These are phyloP conservation scores for Phoma sp. DNA, from an alignment of 2,329 filamentous ascomycete genomes.

Conservation along the genomic window DNA sequence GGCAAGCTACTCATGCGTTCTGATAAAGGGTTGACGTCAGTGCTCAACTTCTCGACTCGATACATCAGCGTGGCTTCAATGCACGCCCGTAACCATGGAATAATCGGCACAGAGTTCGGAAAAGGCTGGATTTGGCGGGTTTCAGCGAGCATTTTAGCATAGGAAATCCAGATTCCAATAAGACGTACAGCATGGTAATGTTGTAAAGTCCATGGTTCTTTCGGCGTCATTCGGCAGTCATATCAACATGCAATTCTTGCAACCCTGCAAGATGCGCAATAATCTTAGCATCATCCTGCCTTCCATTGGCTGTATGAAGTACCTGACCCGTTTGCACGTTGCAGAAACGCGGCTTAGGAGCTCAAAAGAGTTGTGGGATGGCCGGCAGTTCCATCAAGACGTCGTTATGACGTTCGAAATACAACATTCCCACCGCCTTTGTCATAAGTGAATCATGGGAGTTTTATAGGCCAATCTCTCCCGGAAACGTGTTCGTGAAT, in stretches of 20 bases:
- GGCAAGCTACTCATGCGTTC: background rate
- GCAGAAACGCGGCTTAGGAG: slow-evolving; percentile 18
- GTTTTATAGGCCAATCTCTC: slow-evolving; percentile 10
- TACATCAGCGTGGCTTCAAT: background rate
- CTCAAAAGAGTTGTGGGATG: slow-evolving; percentile 21
- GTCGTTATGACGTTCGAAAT: slow-evolving; percentile 33
- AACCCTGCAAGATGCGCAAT: slow-evolving; percentile 4
- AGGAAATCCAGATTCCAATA: slow-evolving; percentile 29
- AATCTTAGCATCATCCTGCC: slow-evolving; percentile 17
- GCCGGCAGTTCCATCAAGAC: slow-evolving; percentile 22
- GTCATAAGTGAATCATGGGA: slow-evolving; percentile 2
- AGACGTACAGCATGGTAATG: slow-evolving; percentile 29
- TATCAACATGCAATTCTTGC: slow-evolving; percentile 20
- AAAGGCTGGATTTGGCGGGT: slow-evolving; percentile 8
- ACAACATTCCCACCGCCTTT: slow-evolving; percentile 9
- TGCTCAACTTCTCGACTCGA: background rate
- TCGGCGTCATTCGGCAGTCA: slow-evolving; percentile 30
- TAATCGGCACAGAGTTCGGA: background rate
- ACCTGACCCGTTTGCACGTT: slow-evolving; percentile 7
- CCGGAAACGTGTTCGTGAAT: slow-evolving; percentile 3
- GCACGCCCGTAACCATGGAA: background rate
- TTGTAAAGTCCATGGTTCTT: slow-evolving; percentile 24
- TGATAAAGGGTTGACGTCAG: slow-evolving; percentile 5
- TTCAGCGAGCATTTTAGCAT: slow-evolving; percentile 33
- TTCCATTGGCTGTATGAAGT: slow-evolving; percentile 22